These are phyloP conservation scores for Paraphaeosphaeria minitans DNA, from an alignment of 2,329 filamentous ascomycete genomes.

Conservation along the genomic window DNA sequence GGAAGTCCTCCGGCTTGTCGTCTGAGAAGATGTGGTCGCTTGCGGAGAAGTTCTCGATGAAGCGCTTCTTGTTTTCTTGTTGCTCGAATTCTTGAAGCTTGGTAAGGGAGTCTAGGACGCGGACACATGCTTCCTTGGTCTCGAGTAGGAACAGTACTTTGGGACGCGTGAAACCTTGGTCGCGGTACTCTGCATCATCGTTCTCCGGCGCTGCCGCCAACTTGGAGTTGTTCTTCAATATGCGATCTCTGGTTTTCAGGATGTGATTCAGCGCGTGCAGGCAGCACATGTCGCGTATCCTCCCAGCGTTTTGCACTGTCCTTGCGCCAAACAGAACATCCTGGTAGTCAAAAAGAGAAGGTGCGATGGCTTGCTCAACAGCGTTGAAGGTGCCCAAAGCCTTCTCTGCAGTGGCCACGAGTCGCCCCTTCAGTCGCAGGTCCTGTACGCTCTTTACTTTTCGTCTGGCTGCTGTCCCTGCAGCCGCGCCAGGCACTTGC, in stretches of 20 bases:
- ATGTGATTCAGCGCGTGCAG: slow-evolving; percentile 91
- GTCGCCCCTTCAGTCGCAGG: slow-evolving; percentile 40
- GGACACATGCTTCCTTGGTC: slow-evolving; percentile 83
- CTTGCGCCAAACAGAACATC: slow-evolving; percentile 80
- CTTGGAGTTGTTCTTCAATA: slow-evolving; percentile 90
- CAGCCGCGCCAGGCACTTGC: slow-evolving; percentile 30
- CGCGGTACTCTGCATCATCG: slow-evolving; percentile 72
- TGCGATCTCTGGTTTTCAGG: slow-evolving; percentile 87
- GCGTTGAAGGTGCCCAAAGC: slow-evolving; percentile 59
- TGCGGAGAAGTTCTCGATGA: slow-evolving; percentile 79
- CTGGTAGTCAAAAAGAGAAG: slow-evolving; percentile 78
- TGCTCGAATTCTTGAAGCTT: slow-evolving; percentile 81
- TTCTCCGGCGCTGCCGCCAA: slow-evolving; percentile 69
- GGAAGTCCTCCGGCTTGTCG: slow-evolving; percentile 84
- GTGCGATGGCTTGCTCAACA: slow-evolving; percentile 68
- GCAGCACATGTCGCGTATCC: slow-evolving; percentile 73
- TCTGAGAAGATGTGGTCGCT: slow-evolving; percentile 70
- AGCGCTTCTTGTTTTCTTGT: slow-evolving; percentile 92
- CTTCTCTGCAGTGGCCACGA: slow-evolving; percentile 36
- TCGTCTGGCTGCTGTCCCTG: slow-evolving; percentile 22
- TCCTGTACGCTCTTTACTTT: slow-evolving; percentile 34
- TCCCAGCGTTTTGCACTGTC: slow-evolving; percentile 69
- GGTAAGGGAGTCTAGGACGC: slow-evolving; percentile 77
- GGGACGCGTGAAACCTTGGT: slow-evolving; percentile 94
- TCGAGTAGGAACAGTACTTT: slow-evolving; percentile 91